phyloP scores from a whole-genome alignment of 768 basidiomycete species.

The Strobilomyces dryophilus region DNA sequence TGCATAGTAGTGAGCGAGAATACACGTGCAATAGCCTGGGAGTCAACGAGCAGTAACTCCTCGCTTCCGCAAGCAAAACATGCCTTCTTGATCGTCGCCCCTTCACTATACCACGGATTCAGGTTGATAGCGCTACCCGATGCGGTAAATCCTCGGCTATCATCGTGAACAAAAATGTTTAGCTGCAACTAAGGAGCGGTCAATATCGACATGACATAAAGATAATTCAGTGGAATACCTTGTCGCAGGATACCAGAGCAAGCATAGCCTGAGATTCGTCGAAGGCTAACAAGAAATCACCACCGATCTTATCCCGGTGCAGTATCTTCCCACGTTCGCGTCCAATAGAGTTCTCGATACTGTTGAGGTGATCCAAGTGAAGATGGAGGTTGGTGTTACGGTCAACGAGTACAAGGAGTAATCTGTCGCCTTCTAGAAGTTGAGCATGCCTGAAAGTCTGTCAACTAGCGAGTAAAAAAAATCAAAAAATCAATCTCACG shows the following conservation, averaged over 20 bases:
- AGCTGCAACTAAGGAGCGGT: slow-evolving; percentile 33
- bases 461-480: neutral
- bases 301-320: slow-evolving; percentile 44
- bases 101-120: slow-evolving; percentile 41
- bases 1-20: slow-evolving; percentile 53
- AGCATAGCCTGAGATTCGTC: slow-evolving; percentile 51
- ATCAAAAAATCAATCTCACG: slow-evolving; percentile 9
- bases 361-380: slow-evolving; percentile 33
- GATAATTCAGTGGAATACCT: slow-evolving; percentile 27
- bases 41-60: slow-evolving; percentile 51
- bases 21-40: slow-evolving; percentile 39
- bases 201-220: neutral
- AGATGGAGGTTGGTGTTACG: slow-evolving; percentile 30
- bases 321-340: slow-evolving; percentile 33
- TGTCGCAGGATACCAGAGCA: slow-evolving; percentile 39
- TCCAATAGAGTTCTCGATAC: slow-evolving; percentile 34
- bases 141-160: slow-evolving; percentile 39
- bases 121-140: slow-evolving; percentile 43
- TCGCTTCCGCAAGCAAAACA: slow-evolving; percentile 49
- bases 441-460: slow-evolving; percentile 31
- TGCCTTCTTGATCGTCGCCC: slow-evolving; percentile 33
- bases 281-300: slow-evolving; percentile 43
- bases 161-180: slow-evolving; percentile 48
- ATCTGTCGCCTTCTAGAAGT: slow-evolving; percentile 37
- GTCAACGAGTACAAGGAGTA: slow-evolving; percentile 40